phyloP scores from a whole-genome alignment of 495 filamentous ascomycete species.

The Penicillium dipodomyicola region DNA sequence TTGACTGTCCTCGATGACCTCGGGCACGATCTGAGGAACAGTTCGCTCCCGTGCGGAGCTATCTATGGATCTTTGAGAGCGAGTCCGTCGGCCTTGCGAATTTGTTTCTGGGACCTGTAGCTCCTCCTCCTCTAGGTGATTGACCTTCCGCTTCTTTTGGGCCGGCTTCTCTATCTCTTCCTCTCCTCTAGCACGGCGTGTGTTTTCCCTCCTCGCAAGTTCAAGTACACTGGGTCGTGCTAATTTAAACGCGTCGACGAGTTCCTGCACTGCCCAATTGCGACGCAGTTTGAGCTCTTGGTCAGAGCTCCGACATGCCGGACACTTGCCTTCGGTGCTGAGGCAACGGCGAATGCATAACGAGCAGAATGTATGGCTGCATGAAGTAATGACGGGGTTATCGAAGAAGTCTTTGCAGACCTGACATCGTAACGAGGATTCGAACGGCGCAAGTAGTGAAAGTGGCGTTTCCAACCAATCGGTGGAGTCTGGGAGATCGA shows the following conservation, averaged over 20 bases:
- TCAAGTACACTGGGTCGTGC: constrained; percentile 61
- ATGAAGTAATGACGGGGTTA: constrained; percentile 90
- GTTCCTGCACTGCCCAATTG: constrained; percentile 79
- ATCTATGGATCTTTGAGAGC: constrained; percentile 26
- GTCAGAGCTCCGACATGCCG: constrained; percentile 70
- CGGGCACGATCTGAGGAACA: neutral
- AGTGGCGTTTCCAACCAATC: constrained; percentile 89
- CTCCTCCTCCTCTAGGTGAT: constrained; percentile 29
- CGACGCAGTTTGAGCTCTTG: constrained; percentile 80
- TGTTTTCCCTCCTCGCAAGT: constrained; percentile 50
- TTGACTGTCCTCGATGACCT: constrained; percentile 40
- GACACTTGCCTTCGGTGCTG: constrained; percentile 78
- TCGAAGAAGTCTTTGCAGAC: constrained; percentile 97
- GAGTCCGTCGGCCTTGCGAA: constrained; percentile 38
- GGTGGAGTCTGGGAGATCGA: constrained; percentile 79
- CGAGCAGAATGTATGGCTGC: constrained; percentile 96
- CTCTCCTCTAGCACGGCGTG: constrained; percentile 19
- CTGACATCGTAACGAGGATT: constrained; percentile 86
- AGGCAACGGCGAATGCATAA: constrained; percentile 87
- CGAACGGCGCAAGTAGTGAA: constrained; percentile 67
- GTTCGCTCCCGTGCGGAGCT: neutral
- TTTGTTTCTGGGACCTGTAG: constrained; percentile 10
- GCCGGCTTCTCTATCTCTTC: constrained; percentile 17
- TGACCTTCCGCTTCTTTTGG: constrained; percentile 47
- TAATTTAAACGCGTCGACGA: constrained; percentile 73